These are phyloP conservation scores for Mycena sp. DNA, from an alignment of 1,284 basidiomycete genomes.

Conservation along the genomic window DNA sequence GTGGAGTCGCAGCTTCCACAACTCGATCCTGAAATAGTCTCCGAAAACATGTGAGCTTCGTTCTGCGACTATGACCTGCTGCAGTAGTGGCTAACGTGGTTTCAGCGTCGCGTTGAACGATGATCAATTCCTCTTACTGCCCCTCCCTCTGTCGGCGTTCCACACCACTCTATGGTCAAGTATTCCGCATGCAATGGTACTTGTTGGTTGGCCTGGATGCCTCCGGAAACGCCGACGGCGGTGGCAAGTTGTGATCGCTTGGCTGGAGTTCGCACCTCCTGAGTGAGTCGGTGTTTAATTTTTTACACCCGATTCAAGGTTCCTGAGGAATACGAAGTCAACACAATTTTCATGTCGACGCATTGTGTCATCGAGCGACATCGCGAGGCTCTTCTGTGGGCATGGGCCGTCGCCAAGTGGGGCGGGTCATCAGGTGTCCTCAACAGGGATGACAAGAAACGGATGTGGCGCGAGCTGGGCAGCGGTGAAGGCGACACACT, in stretches of 20 bases:
- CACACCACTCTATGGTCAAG: constrained; percentile 39
- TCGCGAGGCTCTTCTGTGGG: constrained; percentile 52
- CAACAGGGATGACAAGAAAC: constrained; percentile 32
- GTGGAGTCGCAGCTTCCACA: too few relatives aligned
- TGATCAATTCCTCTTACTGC: constrained; percentile 27
- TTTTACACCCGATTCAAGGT: constrained; percentile 20
- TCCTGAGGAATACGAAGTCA: constrained; percentile 24
- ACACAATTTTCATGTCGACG: constrained; percentile 42
- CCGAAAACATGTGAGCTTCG: constrained; percentile 24
- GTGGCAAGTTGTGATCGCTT: constrained; percentile 45
- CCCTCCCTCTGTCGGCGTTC: constrained; percentile 23
- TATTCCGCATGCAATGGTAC: constrained; percentile 38
- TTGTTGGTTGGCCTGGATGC: constrained; percentile 35
- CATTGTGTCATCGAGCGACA: constrained; percentile 50
- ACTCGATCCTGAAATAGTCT: constrained; percentile 23
- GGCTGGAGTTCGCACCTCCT: constrained; percentile 31
- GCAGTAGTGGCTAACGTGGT: background rate
- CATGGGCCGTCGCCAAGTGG: constrained; percentile 46
- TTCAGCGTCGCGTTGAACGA: constrained; percentile 26
- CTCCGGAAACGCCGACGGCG: constrained; percentile 22
- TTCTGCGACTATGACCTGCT: background rate
- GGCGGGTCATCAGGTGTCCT: constrained; percentile 42
- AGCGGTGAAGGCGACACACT: too few relatives aligned
- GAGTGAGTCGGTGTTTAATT: background rate
- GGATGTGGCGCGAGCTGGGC: constrained; percentile 49